Evolutionary conservation across 1,284 basidiomycete genomes (phyloP).

Genomic region (Apiotrichum veenhuisii): DNA sequence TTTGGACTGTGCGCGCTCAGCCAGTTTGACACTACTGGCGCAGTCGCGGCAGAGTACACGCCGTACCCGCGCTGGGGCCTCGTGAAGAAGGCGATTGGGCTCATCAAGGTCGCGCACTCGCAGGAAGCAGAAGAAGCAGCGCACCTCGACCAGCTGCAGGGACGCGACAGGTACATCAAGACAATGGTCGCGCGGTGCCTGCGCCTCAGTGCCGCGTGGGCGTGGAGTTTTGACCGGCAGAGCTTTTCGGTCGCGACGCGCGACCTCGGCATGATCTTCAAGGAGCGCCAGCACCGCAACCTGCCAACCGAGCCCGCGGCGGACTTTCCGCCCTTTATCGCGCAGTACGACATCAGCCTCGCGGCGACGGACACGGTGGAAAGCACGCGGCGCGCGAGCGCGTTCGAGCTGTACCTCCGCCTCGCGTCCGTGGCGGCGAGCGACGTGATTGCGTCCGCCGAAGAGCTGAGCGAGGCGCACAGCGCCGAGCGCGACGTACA

Average conservation of each 20-base stretch:
- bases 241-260: slow-evolving; percentile 62
- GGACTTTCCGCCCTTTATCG: slow-evolving; percentile 76
- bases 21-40: slow-evolving; percentile 70
- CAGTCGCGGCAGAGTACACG: slow-evolving; percentile 40
- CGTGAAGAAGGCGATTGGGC: slow-evolving; percentile 58
- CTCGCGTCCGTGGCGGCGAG: slow-evolving; percentile 49
- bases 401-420: slow-evolving; percentile 72
- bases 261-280: slow-evolving; percentile 71
- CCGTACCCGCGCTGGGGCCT: slow-evolving; percentile 67
- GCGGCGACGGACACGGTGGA: slow-evolving; percentile 53
- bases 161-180: slow-evolving; percentile 71
- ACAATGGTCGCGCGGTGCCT: slow-evolving; percentile 71
- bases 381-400: slow-evolving; percentile 59
- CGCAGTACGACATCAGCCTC: slow-evolving; percentile 58
- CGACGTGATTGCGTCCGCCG: slow-evolving; percentile 39
- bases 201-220: slow-evolving; percentile 66
- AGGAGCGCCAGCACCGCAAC: slow-evolving; percentile 72
- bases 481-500: slow-evolving; percentile 57
- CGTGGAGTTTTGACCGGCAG: slow-evolving; percentile 66
- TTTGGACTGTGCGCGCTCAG: slow-evolving; percentile 70
- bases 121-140: slow-evolving; percentile 54
- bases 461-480: slow-evolving; percentile 43
- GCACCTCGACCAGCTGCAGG: slow-evolving; percentile 54
- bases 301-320: slow-evolving; percentile 64
- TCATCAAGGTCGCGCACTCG: slow-evolving; percentile 59